Base-by-base conservation (phyloP, 495 filamentous ascomycete species). In the Aspergillus leporis region DNA sequence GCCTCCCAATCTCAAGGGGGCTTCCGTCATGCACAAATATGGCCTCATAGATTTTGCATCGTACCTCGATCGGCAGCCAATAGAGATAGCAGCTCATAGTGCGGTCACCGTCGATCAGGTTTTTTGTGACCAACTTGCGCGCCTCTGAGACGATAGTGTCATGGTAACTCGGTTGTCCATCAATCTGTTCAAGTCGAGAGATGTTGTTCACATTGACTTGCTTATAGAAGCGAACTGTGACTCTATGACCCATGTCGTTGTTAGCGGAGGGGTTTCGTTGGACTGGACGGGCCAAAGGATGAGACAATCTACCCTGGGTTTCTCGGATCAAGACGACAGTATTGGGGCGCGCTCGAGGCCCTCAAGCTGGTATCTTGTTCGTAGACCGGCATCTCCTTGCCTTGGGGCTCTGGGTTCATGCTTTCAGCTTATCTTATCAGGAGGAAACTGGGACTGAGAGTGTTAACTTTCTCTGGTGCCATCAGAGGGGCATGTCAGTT, bases 301-400 rank as follows among this genome's bases (percentile, higher is more conserved):
- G 30, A 14, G 48, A 45, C 13, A 18, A 56, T 53, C 49, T 25
- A 61, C 59, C 48, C 56, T 1, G 46, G 52, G 36, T 61, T 62
- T 48, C 41, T 60, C 50, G 60, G 60, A 34, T 66, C 21, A n/a
- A 64, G 61, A 23, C 40, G 53, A n/a, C 19, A 32, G n/a, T 25
- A 55, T 8, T 22, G 3, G 30, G 34, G 6, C 13, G 22, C 14
- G 23, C 23, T 50, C 30, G 23, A 16, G 48, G 48, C 0, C 48
- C 12, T 5, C 25, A n/a, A 5, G 14, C 48, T 50, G 48, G 8
- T 13, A 0, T 31, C 25, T 31, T 50, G 48, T 10, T 9, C 7
- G 25, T 31, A 13, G 4, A 6, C 48, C 16, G 23, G 12, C 7
- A 6, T 31, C 13, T 3, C 38, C 38, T 21, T 25, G 5, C 31